Evolutionary conservation across 2,329 filamentous ascomycete species (phyloP).

Genomic region (Ophidiomyces ophidiicola): DNA sequence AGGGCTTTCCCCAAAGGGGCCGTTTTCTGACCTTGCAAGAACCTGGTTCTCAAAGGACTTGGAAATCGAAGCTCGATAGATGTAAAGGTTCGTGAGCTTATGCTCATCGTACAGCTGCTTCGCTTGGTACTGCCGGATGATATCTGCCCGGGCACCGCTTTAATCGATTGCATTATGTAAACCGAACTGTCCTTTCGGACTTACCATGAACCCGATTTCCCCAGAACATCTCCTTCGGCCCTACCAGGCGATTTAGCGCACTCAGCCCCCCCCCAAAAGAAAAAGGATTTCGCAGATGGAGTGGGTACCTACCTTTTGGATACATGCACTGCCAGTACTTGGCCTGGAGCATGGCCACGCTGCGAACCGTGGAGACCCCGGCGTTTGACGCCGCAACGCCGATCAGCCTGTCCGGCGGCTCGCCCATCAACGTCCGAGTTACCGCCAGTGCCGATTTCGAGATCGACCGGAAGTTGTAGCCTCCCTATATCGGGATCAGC

Average conservation of each 20-base stretch:
- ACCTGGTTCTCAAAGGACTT: constrained; percentile 79
- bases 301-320: constrained; percentile 40
- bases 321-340: constrained; percentile 81
- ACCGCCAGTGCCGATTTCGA: constrained; percentile 86
- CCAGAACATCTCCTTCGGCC: constrained; percentile 21
- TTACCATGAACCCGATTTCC: constrained; percentile 51
- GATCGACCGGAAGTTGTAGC: constrained; percentile 88
- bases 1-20: background rate
- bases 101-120: constrained; percentile 58
- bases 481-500: constrained; percentile 43
- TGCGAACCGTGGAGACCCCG: constrained; percentile 45
- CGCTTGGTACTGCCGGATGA: constrained; percentile 66
- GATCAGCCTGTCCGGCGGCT: constrained; percentile 58
- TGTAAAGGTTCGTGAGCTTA: constrained; percentile 66
- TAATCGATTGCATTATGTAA: background rate
- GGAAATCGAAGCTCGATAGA: constrained; percentile 60
- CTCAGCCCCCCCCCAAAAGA: background rate
- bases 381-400: constrained; percentile 37
- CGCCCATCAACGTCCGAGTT: constrained; percentile 85
- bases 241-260: constrained; percentile 8
- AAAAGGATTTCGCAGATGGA: background rate
- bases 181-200: constrained; percentile 6
- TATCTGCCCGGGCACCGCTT: too few relatives aligned
- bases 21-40: constrained; percentile 51
- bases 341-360: constrained; percentile 48